A percentile compares a stretch with the other conserved stretches of the same genome.
These are phyloP conservation scores for Ceratobasidium sp. DNA, from an alignment of 1,284 basidiomycete genomes.

Conservation along the genomic window DNA sequence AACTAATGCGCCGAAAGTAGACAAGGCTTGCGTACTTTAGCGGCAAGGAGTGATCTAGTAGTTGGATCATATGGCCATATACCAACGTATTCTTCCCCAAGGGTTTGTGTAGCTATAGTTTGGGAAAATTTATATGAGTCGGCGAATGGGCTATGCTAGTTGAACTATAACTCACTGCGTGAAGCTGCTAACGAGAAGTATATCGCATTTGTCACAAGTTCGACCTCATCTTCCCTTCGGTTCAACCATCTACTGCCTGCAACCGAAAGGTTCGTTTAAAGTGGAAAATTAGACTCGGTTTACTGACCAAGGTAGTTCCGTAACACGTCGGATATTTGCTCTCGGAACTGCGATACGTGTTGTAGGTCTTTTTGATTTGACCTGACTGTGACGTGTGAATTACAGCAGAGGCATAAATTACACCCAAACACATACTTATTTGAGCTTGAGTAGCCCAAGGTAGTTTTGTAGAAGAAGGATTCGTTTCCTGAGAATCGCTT, in stretches of 20 bases:
- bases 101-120: slow-evolving; percentile 77
- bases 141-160: slow-evolving; percentile 30
- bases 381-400: slow-evolving; percentile 69
- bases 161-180: slow-evolving; percentile 65
- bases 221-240: slow-evolving; percentile 84
- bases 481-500: background rate
- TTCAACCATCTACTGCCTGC: slow-evolving; percentile 89
- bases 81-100: slow-evolving; percentile 94
- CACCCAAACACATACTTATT: slow-evolving; percentile 72
- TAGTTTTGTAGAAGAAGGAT: slow-evolving; percentile 60
- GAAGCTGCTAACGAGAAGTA: slow-evolving; percentile 86
- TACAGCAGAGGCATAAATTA: background rate
- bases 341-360: slow-evolving; percentile 80
- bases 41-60: slow-evolving; percentile 61
- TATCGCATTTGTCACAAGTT: slow-evolving; percentile 75
- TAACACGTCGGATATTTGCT: slow-evolving; percentile 81
- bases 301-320: slow-evolving; percentile 82
- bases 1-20: slow-evolving; percentile 5
- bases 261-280: slow-evolving; percentile 19
- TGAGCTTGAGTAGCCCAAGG: slow-evolving; percentile 86
- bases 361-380: slow-evolving; percentile 88
- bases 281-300: background rate
- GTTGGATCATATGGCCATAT: slow-evolving; percentile 77
- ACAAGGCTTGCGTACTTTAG: slow-evolving; percentile 51
- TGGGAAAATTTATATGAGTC: slow-evolving; percentile 44